Evolutionary conservation across 1,139 yeast species (phyloP).

Genomic region (Lizanozyma gosingica): DNA sequence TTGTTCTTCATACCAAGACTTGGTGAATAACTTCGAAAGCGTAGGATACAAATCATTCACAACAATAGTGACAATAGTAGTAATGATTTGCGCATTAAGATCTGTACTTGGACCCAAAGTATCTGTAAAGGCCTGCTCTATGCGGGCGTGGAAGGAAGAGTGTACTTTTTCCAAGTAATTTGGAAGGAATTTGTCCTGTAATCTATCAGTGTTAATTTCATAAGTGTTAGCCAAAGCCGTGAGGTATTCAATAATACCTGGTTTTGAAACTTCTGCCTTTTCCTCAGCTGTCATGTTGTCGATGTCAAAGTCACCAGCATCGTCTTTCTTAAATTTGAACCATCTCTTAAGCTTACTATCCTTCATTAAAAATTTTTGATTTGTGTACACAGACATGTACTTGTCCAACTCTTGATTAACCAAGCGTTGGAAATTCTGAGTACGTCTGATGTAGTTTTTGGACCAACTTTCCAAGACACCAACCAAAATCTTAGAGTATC

Average conservation of each 20-base stretch:
- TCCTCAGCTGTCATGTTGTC: constrained; percentile 40
- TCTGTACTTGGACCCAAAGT: constrained; percentile 72
- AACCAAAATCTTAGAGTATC: constrained; percentile 70
- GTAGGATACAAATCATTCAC: constrained; percentile 56
- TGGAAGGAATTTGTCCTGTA: constrained; percentile 65
- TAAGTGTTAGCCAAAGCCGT: constrained; percentile 77
- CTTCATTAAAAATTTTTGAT: constrained; percentile 29
- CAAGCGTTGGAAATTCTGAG: constrained; percentile 47
- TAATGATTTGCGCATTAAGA: constrained; percentile 61
- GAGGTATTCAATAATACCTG: constrained; percentile 74
- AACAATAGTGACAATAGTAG: constrained; percentile 56
- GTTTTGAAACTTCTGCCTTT: constrained; percentile 50
- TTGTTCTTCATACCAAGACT: constrained; percentile 40
- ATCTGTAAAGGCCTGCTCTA: constrained; percentile 49
- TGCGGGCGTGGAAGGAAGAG: constrained; percentile 48
- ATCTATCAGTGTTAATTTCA: constrained; percentile 77
- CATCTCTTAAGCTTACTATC: constrained; percentile 37
- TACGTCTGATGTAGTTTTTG: constrained; percentile 49
- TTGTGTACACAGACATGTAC: constrained; percentile 36
- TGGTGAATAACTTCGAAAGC: constrained; percentile 30
- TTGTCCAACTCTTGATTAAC: constrained; percentile 49
- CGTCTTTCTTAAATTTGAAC: constrained; percentile 26
- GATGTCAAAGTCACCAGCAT: constrained; percentile 18
- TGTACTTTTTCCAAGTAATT: constrained; percentile 61
- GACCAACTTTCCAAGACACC: constrained; percentile 81